phyloP scores from a whole-genome alignment of 257 asterid genomes.

The Nicotiana noctiflora region DNA sequence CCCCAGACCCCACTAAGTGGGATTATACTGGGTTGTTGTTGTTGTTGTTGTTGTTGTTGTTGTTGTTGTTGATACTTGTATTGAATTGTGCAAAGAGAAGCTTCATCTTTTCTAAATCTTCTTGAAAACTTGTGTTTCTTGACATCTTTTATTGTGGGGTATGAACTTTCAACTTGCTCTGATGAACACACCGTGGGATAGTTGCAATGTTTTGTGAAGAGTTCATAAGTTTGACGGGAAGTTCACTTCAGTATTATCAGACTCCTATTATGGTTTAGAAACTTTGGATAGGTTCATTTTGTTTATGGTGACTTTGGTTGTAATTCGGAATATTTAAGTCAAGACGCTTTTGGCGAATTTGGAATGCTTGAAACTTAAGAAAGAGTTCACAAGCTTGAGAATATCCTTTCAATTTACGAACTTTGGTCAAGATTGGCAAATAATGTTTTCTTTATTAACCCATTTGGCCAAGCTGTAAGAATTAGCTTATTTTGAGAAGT shows the following conservation, averaged over 20 bases:
- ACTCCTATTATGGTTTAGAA: background rate
- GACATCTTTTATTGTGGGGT: background rate
- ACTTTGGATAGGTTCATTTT: too few relatives aligned
- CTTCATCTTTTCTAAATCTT: background rate
- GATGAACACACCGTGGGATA: background rate
- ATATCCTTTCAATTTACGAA: background rate
- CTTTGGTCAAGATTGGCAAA: background rate
- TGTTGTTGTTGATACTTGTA: conserved; percentile 12
- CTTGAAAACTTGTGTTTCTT: background rate
- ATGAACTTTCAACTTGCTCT: background rate
- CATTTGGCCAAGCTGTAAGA: too few relatives aligned
- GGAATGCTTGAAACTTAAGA: too few relatives aligned
- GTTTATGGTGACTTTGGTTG: too few relatives aligned
- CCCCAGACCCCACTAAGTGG: too few relatives aligned
- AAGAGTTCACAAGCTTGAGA: background rate
- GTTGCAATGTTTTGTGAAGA: background rate
- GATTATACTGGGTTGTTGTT: too few relatives aligned
- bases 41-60: too few relatives aligned
- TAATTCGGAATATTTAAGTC: too few relatives aligned
- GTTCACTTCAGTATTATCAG: background rate
- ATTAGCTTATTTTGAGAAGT: too few relatives aligned
- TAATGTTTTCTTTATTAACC: too few relatives aligned
- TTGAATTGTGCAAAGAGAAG: background rate
- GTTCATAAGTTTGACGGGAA: background rate
- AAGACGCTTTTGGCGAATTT: too few relatives aligned